These are phyloP conservation scores for Ganoderma multipileum DNA, from an alignment of 1,284 basidiomycete genomes.

Conservation along the genomic window DNA sequence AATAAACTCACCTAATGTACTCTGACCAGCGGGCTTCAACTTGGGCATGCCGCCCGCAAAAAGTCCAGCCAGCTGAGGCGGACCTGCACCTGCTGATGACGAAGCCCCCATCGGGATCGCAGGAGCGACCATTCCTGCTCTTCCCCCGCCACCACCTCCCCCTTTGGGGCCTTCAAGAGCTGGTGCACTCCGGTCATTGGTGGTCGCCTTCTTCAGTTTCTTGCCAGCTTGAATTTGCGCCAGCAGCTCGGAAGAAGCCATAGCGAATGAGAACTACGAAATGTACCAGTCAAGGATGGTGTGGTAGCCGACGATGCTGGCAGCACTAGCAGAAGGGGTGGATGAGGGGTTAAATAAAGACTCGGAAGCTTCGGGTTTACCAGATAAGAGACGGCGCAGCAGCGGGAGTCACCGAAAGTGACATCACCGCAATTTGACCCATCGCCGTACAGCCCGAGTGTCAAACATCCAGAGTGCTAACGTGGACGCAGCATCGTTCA, in stretches of 20 bases:
- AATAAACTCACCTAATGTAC: conserved; percentile 56
- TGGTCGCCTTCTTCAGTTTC: conserved; percentile 80
- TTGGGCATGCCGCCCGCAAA: conserved; percentile 94
- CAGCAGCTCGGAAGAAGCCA: conserved; percentile 77
- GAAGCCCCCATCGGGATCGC: conserved; percentile 47
- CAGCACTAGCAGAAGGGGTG: not conserved
- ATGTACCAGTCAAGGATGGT: not conserved
- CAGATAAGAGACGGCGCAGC: conserved; percentile 11
- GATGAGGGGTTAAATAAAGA: not conserved
- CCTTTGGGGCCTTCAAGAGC: conserved; percentile 58
- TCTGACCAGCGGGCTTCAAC: conserved; percentile 77
- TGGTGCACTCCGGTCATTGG: conserved; percentile 84
- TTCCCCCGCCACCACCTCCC: conserved; percentile 49
- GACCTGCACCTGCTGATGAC: conserved; percentile 57
- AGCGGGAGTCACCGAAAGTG: conserved; percentile 5
- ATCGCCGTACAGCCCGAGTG: not conserved
- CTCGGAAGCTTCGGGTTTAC: not conserved
- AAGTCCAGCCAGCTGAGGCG: conserved; percentile 83
- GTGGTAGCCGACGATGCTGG: conserved; percentile 4
- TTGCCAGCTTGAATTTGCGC: conserved; percentile 83
- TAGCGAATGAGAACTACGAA: conserved; percentile 35
- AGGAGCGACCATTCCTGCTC: conserved; percentile 43
- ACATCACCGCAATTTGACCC: conserved; percentile 17
- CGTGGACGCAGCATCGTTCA: conserved; percentile 2
- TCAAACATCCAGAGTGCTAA: not conserved